Base-by-base conservation (phyloP, 345 rosid genomes). In the Populus simonii region DNA sequence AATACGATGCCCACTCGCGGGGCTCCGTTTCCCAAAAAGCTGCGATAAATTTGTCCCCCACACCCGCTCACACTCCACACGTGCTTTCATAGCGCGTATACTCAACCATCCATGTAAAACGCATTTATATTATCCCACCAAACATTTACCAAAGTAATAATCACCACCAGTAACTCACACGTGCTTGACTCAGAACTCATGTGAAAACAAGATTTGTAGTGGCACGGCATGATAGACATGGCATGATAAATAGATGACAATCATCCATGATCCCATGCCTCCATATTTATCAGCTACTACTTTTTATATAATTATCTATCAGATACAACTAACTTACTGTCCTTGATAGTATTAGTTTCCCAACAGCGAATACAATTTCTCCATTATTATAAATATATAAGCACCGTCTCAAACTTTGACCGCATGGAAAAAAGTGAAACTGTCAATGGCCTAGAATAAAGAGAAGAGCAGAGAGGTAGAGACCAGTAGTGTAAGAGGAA, bases 351-450 rank as follows among this genome's bases (percentile, higher is more conserved):
- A 8, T 23, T 9, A n/a, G n/a, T 8, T n/a, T 57, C 63, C 12
- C 25, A 8, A 59, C 65, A 59, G 15, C 11, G 22, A 11, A 15
- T 3, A 9, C 11, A 59, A 59, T 9, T 59, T 59, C 65, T 66
- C 36, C 23, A 17, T 6, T 17, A 22, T 27, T 10, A 35, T 27
- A 33, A 41, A 69, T 12, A 15, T 33, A 27, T 41, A 10, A 39
- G 29, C 38, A 22, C 57, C 71, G 13, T 18, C 72, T 23, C 72
- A 12, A 33, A 18, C 68, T 72, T 81, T 78, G 88, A 86, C 86
- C 78, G 87, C 85, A 23, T 41, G 71, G 78, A 59, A 68, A 81
- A 85, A 55, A 74, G 84, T 73, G 68, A 65, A 81, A 83, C 38
- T 63, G 83, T 75, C 76, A 81, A 77, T 66, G 84, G 85, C 79